Base-by-base conservation (phyloP, 2,329 filamentous ascomycete species). In the Ceratocystis huliohia region DNA sequence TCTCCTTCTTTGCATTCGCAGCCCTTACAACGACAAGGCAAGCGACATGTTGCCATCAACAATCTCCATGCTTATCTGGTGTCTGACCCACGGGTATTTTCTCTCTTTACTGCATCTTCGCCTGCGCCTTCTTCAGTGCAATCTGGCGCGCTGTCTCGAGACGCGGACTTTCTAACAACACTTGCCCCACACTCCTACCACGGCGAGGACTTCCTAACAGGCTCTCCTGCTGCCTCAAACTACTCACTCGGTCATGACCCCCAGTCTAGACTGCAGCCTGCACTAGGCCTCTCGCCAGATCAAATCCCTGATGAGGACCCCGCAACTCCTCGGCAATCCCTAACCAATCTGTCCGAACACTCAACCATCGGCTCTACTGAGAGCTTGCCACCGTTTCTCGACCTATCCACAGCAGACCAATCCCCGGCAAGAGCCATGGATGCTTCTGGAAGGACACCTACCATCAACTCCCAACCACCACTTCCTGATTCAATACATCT, bases 51-150 rank as follows among this genome's bases (percentile, higher is more conserved):
- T 62, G 81, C 79, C 17, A 75, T 89, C n/a, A 80, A 82, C 17
- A 82, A 82, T 63, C 82, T 90, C 41, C 81, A 82, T 25, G 86
- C 85, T 15, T 82, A 81, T 69, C 74, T 89, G 33, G 84, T 89
- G 50, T 87, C 86, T 2, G 86, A 89, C 70, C 83, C 84, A 20
- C 84, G 84, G 61, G 80, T 84, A 48, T 88, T 89, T 67, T 82
- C 84, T 3, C 80, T 79, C 8, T 74, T 87, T 48, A 81, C 81
- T 13, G 48, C 63, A 4, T 74, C 77, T 3, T 78, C 77, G 3
- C 70, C 75, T 13, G 87, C 85, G 1, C 84, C 86, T 1, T 75
- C 77, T 5, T 59, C 28, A 30, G 17, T 17, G 25, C 56, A 59
- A 30, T 59, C 56, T 59, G 30, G 25, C 5, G 20, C 33, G 56